Conservation (phyloP, 495 filamentous ascomycete genomes). For the Lasiosphaeria hispida region DNA sequence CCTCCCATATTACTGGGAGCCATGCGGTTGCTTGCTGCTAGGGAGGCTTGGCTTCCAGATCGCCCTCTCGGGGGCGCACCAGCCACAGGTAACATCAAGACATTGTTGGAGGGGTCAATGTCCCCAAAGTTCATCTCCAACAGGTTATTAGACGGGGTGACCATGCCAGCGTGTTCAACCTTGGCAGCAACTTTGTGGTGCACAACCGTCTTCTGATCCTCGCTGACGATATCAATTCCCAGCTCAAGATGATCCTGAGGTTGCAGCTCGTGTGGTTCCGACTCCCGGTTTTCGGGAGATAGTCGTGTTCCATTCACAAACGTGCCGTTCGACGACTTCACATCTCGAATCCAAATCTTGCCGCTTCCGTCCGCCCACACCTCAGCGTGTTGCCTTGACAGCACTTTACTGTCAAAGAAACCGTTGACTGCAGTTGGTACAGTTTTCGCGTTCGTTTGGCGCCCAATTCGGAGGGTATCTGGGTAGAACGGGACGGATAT, state of each 20-base stretch:
- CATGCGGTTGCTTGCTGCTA: constrained; percentile 58
- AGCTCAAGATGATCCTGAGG: constrained; percentile 87
- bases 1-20: constrained; percentile 54
- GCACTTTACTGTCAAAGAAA: constrained; percentile 96
- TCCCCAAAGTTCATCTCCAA: constrained; percentile 89
- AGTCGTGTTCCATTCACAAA: constrained; percentile 93
- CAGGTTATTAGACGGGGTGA: constrained; percentile 63
- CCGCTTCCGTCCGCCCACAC: constrained; percentile 88
- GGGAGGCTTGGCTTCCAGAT: constrained; percentile 67
- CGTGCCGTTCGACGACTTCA: constrained; percentile 97
- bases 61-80: constrained; percentile 60
- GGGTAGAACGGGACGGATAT: constrained; percentile 88
- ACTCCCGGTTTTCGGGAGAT: constrained; percentile 90
- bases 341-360: constrained; percentile 93
- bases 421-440: constrained; percentile 85
- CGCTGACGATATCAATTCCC: constrained; percentile 96
- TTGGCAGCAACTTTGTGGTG: constrained; percentile 97
- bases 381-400: constrained; percentile 94
- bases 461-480: constrained; percentile 85
- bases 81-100: constrained; percentile 59
- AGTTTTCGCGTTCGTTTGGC: constrained; percentile 95
- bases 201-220: constrained; percentile 96
- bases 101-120: constrained; percentile 69
- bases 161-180: constrained; percentile 88
- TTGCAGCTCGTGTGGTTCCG: constrained; percentile 86